Evolutionary conservation across 495 filamentous ascomycete species (phyloP), one percentile per base, ranked within the genome.

Genomic region (Friedmanniomyces simplex): DNA sequence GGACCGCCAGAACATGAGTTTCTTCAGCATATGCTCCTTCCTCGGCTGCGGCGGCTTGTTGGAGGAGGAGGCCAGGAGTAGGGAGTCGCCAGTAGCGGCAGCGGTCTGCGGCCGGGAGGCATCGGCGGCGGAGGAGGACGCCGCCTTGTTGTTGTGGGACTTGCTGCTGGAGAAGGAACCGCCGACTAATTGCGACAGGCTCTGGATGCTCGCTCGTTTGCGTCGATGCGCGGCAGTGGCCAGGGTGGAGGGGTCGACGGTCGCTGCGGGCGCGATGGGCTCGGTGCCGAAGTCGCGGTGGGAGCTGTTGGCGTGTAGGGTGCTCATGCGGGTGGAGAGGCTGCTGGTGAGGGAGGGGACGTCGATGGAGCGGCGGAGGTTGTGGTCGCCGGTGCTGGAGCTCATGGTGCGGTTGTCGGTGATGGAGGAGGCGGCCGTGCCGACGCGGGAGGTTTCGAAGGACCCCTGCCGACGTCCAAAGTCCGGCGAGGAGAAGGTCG

Each of bases 291-390:
- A 36, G 61, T 69, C 48, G 61, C 61, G 61, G 8, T 50, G 57
- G 2, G 60, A 63, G 22, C 14, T 55, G 28, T 63, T 63, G 36
- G 59, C 72, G 62, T 66, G 75, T 61, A 59, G 73, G 66, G 54
- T 81, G 55, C 84, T 83, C 2, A 88, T 88, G 82, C 83, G 87
- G 14, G 88, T 91, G 0, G 90, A 95, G 62, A 88, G 82, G 67
- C 86, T 90, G 70, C 86, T 91, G 18, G 85, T 90, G 28, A 95
- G 71, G 30, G 89, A 95, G 7, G 90, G 90, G 12, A 91, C 86
- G 71, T 90, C 89, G 22, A 89, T 78, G 7, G 90, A 95, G 20
- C 83, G 76, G 51, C 89, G 84, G 13, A 84, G 58, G 57, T 83
- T 80, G 14, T 80, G 80, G 6, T 85, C 82, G 34, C 81, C 79